Conservation (phyloP, 148 eudicot genomes). For the Linanthus parryae region DNA sequence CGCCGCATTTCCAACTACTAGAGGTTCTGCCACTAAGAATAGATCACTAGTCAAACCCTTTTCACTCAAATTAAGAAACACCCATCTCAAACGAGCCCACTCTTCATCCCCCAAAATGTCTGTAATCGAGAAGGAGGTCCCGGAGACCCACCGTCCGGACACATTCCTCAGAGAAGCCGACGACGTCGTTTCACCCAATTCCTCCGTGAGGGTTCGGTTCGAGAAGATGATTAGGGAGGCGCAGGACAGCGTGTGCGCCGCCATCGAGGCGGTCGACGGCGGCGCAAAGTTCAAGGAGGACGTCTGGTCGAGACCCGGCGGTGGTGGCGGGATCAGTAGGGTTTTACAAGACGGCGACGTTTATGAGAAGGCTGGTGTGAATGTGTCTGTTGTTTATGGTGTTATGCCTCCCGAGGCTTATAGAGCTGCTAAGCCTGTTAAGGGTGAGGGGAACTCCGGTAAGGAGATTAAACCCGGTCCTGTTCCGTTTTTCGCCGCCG, state of each 20-base stretch:
- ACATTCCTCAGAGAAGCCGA: conserved; percentile 69
- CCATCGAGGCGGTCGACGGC: conserved; percentile 70
- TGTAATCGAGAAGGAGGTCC: conserved; percentile 67
- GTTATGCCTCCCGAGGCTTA: conserved; percentile 98
- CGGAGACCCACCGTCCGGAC: conserved; percentile 55
- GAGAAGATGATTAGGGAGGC: conserved; percentile 86
- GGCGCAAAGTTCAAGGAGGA: conserved; percentile 83
- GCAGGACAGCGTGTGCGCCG: conserved; percentile 63
- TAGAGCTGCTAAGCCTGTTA: conserved; percentile 73
- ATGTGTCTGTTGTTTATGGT: conserved; percentile 83
- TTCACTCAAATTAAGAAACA: no score
- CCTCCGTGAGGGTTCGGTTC: conserved; percentile 55
- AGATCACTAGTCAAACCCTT: no score
- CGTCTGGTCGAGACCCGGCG: conserved; percentile 88
- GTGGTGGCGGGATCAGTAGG: conserved; percentile 96
- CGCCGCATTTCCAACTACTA: neutral
- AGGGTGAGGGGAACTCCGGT: conserved; percentile 17
- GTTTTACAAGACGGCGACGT: conserved; percentile 83
- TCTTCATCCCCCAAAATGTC: no score
- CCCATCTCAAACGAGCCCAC: no score
- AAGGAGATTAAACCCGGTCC: conserved; percentile 58
- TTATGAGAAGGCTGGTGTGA: conserved; percentile 90
- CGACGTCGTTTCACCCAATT: conserved; percentile 11
- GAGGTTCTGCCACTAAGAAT: neutral
- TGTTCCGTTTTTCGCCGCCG: conserved; percentile 90